Evolutionary conservation across 371 early-diverging fungal genomes (phyloP).

Genomic region (Batrachochytrium dendrobatidis): DNA sequence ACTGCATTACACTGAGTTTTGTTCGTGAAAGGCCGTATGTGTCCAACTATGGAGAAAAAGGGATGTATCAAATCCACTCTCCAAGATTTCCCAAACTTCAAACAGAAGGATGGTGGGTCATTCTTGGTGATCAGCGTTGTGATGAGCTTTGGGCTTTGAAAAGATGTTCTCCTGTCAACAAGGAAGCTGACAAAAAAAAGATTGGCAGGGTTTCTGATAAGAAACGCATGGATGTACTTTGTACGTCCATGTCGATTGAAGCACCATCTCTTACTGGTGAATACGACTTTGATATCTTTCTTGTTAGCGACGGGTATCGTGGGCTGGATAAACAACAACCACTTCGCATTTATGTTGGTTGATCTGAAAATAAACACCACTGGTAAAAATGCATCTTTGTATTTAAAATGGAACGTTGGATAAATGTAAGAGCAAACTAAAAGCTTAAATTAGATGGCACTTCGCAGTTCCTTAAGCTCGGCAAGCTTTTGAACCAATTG

Average conservation of each 20-base stretch:
- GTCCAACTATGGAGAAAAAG: conserved; percentile 12
- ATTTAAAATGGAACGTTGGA: too few relatives aligned
- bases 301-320: conserved; percentile 74
- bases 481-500: background rate
- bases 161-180: conserved; percentile 32
- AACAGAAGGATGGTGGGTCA: conserved; percentile 85
- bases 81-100: conserved; percentile 85
- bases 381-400: too few relatives aligned
- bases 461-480: background rate
- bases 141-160: conserved; percentile 70
- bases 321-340: conserved; percentile 52
- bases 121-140: conserved; percentile 57
- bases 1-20: conserved; percentile 19
- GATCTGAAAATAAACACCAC: too few relatives aligned
- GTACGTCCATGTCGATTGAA: conserved; percentile 44
- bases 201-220: too few relatives aligned
- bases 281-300: conserved; percentile 49
- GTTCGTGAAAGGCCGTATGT: conserved; percentile 8
- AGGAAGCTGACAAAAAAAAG: too few relatives aligned
- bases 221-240: conserved; percentile 39
- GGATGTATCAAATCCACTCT: conserved; percentile 56
- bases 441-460: too few relatives aligned
- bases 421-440: too few relatives aligned
- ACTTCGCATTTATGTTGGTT: background rate
- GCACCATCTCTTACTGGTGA: conserved; percentile 61